Evolutionary conservation across 2,329 filamentous ascomycete species (phyloP).

Genomic region (Hirsutella thompsonii): DNA sequence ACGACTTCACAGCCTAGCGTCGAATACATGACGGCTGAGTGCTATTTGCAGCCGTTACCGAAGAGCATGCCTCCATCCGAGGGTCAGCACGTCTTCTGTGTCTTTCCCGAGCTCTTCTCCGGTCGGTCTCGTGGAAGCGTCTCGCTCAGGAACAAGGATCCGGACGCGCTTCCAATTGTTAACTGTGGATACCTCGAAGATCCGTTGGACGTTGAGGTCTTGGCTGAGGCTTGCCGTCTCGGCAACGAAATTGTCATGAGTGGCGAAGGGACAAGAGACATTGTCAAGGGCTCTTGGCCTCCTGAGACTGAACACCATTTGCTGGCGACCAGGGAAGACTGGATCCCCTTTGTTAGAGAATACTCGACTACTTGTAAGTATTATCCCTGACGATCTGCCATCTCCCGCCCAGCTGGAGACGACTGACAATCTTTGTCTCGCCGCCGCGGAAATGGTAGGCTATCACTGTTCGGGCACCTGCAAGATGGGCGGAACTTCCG

Average conservation of each 20-base stretch:
- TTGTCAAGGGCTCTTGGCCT: conserved; percentile 50
- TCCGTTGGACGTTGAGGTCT: conserved; percentile 42
- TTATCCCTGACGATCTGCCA: neutral
- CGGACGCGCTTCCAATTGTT: conserved; percentile 38
- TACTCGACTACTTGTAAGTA: conserved; percentile 46
- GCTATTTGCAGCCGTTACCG: conserved; percentile 47
- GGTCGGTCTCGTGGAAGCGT: conserved; percentile 44
- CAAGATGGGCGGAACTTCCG: conserved; percentile 34
- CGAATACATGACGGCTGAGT: conserved; percentile 51
- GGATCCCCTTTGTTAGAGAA: conserved; percentile 42
- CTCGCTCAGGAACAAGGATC: conserved; percentile 32
- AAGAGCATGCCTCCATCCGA: conserved; percentile 39
- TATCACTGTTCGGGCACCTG: conserved; percentile 46
- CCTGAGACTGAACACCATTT: conserved; percentile 34
- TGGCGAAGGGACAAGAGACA: conserved; percentile 41
- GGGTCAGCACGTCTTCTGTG: conserved; percentile 40
- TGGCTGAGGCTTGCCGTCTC: conserved; percentile 44
- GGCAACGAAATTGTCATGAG: conserved; percentile 48
- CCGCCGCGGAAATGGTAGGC: conserved; percentile 15
- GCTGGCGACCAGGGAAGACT: conserved; percentile 40
- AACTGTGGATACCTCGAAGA: conserved; percentile 46
- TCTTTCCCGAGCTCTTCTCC: conserved; percentile 44
- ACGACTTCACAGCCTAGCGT: conserved; percentile 42
- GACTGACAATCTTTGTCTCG: neutral
- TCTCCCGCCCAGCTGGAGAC: neutral